Evolutionary conservation across 1,284 basidiomycete species (phyloP), one percentile per base, ranked within the genome.

Genomic region (Fomitopsis betulina): DNA sequence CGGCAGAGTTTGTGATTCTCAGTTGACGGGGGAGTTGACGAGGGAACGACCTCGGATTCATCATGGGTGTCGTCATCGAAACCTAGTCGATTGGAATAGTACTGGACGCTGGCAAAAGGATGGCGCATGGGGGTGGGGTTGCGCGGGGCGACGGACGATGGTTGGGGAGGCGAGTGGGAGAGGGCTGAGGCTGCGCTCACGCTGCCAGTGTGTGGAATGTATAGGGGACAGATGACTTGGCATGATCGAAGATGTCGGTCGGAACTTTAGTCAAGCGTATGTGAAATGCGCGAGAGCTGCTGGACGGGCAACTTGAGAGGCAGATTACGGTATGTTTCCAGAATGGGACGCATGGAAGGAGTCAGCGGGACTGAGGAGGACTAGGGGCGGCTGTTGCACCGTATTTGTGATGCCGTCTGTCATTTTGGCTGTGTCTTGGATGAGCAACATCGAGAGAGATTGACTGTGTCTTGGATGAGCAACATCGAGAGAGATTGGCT

Each of bases 91-190:
- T 33, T 54, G n/a, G 38, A 19, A 40, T 45, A 59, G 58, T 54
- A 56, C 27, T 56, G 55, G 33, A 60, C 59, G 39, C 45, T 53
- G 23, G 62, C 63, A 51, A 63, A 66, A 19, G 65, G 65, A 55
- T 65, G 65, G 39, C 59, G 63, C 60, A 66, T 63, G 27, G 47
- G 33, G 40, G 25, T 19, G 38, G 23, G 25, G 47, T 23, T 43
- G 39, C 25, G 30, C 33, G 30, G 19, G 54, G 32, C 54, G 54
- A 45, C 54, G 42, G 45, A 13, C 19, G 33, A 37, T 33, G 39
- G 35, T 32, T 23, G 38, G 27, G 12, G 23, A 23, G 32, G 25
- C 19, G 32, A 56, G 45, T 23, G 45, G 30, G 15, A 39, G 30
- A 35, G 42, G 39, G 32, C 30, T 4, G 19, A n/a, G 37, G 50